Percentiles rank a stretch among this genome's conserved stretches.
Conservation (phyloP, 2,329 filamentous ascomycete species). For the Fusarium annulatum region DNA sequence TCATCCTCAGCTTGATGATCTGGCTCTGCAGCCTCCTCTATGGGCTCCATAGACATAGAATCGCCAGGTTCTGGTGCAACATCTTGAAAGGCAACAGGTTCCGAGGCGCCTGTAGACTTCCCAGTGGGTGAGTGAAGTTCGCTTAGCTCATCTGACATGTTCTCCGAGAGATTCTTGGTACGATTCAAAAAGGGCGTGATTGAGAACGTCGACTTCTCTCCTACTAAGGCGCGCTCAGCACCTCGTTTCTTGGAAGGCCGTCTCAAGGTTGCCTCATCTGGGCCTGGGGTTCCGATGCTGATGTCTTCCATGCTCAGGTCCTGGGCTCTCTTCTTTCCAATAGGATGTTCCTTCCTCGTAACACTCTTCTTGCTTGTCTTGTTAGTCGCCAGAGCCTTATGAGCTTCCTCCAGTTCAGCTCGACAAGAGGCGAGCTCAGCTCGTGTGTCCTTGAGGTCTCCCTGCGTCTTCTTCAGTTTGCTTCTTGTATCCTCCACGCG, state of each 20-base stretch:
- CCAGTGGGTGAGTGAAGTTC: constrained; percentile 42
- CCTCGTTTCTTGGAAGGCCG: constrained; percentile 66
- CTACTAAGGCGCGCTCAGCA: constrained; percentile 64
- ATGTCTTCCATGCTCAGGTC: constrained; percentile 60
- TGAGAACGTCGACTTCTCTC: constrained; percentile 92
- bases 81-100: constrained; percentile 52
- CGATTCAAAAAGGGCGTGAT: constrained; percentile 94
- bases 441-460: constrained; percentile 75
- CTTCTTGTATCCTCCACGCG: constrained; percentile 71
- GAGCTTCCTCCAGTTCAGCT: constrained; percentile 54
- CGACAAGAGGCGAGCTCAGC: constrained; percentile 54
- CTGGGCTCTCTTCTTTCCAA: constrained; percentile 59
- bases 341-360: constrained; percentile 46
- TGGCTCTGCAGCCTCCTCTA: constrained; percentile 11
- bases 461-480: constrained; percentile 74
- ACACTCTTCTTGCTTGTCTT: constrained; percentile 40
- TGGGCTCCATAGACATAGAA: constrained; percentile 16
- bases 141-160: constrained; percentile 49
- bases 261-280: constrained; percentile 55
- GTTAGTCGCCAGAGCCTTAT: constrained; percentile 25
- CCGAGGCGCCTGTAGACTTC: constrained; percentile 21
- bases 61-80: constrained; percentile 21
- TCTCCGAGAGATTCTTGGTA: constrained; percentile 62
- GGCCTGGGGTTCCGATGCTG: constrained; percentile 59
- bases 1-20: constrained; percentile 14